Percentiles rank a stretch among this genome's conserved stretches.
These are phyloP conservation scores for Backusella australiensis DNA, from an alignment of 192 early-diverging fungal species.

Conservation along the genomic window DNA sequence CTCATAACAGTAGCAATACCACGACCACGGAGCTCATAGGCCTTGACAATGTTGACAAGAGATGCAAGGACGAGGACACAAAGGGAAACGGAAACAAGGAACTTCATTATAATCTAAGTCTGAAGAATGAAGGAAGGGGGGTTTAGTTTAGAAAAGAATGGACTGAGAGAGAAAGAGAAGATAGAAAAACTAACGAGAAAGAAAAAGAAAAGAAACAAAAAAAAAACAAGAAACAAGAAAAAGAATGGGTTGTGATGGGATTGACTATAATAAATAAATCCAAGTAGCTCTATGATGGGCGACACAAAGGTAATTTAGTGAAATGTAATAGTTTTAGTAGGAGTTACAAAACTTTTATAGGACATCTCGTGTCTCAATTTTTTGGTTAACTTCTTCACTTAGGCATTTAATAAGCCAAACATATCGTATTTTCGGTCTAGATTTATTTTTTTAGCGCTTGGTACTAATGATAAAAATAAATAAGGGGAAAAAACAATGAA, in stretches of 20 bases:
- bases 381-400: constrained; percentile 1
- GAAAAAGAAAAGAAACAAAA: constrained; percentile 9
- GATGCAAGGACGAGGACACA: constrained; percentile 18
- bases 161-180: neutral
- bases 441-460: constrained; percentile 1
- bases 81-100: constrained; percentile 17
- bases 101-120: constrained; percentile 12
- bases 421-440: neutral
- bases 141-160: neutral
- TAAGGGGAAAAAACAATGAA: neutral
- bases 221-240: constrained; percentile 9
- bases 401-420: neutral
- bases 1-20: constrained; percentile 32
- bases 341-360: neutral
- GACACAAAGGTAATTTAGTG: constrained; percentile 6
- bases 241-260: neutral
- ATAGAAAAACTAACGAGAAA: neutral
- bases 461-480: neutral
- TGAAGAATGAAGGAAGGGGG: constrained; percentile 5
- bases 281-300: neutral
- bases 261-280: neutral
- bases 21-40: constrained; percentile 29
- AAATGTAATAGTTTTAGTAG: constrained; percentile 7
- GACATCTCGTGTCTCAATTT: neutral
- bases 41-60: constrained; percentile 17